Evolutionary conservation across 441 rosid genomes (phyloP).

Genomic region (Theobroma grandiflorum): DNA sequence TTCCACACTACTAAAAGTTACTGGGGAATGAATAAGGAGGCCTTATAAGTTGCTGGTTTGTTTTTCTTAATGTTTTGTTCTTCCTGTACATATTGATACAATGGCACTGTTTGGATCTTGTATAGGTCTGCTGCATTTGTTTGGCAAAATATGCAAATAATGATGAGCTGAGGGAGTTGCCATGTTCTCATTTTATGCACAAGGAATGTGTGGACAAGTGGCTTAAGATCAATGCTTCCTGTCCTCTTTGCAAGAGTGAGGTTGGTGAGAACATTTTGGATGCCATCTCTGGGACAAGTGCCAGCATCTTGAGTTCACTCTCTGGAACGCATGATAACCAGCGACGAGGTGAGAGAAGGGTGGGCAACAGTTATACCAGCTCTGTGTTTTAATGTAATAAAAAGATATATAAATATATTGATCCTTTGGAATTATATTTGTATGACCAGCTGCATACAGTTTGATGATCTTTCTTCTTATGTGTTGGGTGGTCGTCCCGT

Average conservation of each 20-base stretch:
- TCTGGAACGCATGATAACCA: slow-evolving; percentile 44
- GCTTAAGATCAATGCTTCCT: slow-evolving; percentile 91
- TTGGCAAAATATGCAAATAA: slow-evolving; percentile 89
- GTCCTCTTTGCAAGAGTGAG: slow-evolving; percentile 95
- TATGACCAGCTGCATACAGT: slow-evolving; percentile 28
- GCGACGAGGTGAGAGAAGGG: slow-evolving; percentile 46
- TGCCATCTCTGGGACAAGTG: slow-evolving; percentile 43
- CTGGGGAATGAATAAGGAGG: not conserved
- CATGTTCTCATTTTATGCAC: slow-evolving; percentile 91
- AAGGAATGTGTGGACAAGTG: slow-evolving; percentile 96
- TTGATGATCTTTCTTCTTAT: slow-evolving; percentile 28
- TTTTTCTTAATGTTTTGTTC: not conserved
- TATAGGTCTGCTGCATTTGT: slow-evolving; percentile 96
- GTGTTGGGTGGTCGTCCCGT: slow-evolving; percentile 32
- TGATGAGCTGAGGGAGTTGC: slow-evolving; percentile 90
- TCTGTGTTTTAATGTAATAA: slow-evolving; percentile 35
- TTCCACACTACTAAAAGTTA: not conserved
- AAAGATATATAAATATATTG: slow-evolving; percentile 12
- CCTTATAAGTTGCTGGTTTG: not conserved
- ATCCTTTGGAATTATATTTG: slow-evolving; percentile 5
- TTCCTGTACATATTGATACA: not conserved
- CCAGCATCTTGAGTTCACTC: slow-evolving; percentile 48
- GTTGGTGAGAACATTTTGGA: slow-evolving; percentile 72
- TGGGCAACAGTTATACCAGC: slow-evolving; percentile 42
- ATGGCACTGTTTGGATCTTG: not conserved